Evolutionary conservation across 306 rosid species (phyloP).

Genomic region (Cucurbita argyrosperma): DNA sequence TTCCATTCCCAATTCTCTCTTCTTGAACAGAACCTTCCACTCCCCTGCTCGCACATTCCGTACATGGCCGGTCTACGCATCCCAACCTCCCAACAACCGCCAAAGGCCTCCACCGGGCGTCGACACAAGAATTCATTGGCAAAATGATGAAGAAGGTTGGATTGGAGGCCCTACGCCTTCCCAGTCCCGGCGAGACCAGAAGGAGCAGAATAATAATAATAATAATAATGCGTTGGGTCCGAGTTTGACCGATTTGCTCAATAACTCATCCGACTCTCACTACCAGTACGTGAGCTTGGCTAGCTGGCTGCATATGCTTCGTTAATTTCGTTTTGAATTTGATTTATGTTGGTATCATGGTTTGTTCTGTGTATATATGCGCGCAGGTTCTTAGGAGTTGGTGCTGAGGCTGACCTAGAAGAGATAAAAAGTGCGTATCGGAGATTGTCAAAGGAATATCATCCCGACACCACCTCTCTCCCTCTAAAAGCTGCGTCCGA

Average conservation of each 20-base stretch:
- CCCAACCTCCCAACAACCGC: constrained; percentile 21
- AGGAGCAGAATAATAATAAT: constrained; percentile 1
- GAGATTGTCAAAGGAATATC: constrained; percentile 76
- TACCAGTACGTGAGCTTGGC: constrained; percentile 44
- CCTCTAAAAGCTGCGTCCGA: constrained; percentile 71
- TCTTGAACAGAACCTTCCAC: neutral
- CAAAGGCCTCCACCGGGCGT: constrained; percentile 42
- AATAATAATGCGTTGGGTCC: constrained; percentile 29
- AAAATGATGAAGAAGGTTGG: constrained; percentile 83
- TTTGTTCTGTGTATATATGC: neutral
- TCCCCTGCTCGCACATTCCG: neutral
- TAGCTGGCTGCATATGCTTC: neutral
- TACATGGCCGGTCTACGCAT: constrained; percentile 11
- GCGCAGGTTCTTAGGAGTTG: constrained; percentile 63
- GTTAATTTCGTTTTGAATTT: too few species aligned
- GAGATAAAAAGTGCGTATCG: constrained; percentile 70
- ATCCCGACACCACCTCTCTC: constrained; percentile 95
- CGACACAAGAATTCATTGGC: constrained; percentile 85
- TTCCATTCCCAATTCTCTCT: neutral
- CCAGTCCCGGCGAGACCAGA: constrained; percentile 1
- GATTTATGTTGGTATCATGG: too few species aligned
- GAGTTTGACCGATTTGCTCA: constrained; percentile 48
- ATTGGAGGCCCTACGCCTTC: constrained; percentile 32
- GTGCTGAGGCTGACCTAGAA: constrained; percentile 55
- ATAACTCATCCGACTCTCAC: constrained; percentile 50